Evolutionary conservation across 169 alveolate species (phyloP), one percentile per base, ranked within the genome.

Genomic region (Plasmodium coatneyi): DNA sequence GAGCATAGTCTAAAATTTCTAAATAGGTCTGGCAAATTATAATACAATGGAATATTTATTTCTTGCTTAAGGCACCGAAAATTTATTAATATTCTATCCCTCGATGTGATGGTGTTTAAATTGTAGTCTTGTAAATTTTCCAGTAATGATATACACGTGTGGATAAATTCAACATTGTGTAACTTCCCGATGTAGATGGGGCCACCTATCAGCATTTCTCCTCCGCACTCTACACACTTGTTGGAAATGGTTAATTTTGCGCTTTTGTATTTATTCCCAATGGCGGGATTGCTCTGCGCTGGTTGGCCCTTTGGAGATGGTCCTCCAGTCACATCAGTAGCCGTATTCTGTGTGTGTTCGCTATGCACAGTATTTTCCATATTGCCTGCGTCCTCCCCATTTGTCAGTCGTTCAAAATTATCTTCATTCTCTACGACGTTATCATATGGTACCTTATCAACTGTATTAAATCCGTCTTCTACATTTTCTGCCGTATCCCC

Each of bases 161-260:
- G 32, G 5, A 97, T 96, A 83, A 97, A 96, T 3, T 95, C 96
- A 60, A 49, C 71, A 52, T 96, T 96, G 92, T 97, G 98, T 10
- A 97, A 49, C 52, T 84, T 81, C 1, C 98, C 98, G 16, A 95
- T 95, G 78, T 97, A 97, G 14, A 97, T 83, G 22, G 98, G 98
- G 4, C 98, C 98, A 16, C 97, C 97, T 28, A 97, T 84, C 71
- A 95, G 86, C 25, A 97, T 71, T 32, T 96, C 93, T 41, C 98
- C 98, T 89, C 96, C 96, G 84, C 98, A 97, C 52, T 96, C 97
- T 54, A 92, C 92, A 72, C 98, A 97, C 36, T 70, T 93, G 16
- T 96, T 95, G 7, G 92, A 46, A 32, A 95, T 80, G 49, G 95
- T 90, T 32, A 86, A 71, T 78, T 81, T 80, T 41, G 71, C 39